Evolutionary conservation across 352 stramenopile species (phyloP).

Genomic region (Phytophthora gonapodyides): DNA sequence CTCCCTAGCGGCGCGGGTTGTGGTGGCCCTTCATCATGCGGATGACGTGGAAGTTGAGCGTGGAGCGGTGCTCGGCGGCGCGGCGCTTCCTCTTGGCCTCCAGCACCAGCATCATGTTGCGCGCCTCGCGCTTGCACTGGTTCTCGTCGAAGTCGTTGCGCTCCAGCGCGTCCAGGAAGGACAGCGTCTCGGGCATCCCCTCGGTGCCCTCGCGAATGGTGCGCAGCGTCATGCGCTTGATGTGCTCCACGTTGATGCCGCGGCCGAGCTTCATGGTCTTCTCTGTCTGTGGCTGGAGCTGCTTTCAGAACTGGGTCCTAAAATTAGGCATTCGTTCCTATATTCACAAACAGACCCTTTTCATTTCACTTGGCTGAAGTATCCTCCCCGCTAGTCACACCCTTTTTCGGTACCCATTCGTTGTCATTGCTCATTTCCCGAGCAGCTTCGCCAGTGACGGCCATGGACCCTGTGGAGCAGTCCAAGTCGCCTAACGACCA

Average conservation of each 20-base stretch:
- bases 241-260: constrained; percentile 84
- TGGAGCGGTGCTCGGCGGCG: constrained; percentile 75
- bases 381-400: too few relatives aligned
- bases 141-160: constrained; percentile 86
- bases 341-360: neutral
- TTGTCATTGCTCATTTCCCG: constrained; percentile 11
- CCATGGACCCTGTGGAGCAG: constrained; percentile 51
- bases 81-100: constrained; percentile 68
- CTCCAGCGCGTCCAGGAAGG: constrained; percentile 85
- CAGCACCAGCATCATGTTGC: constrained; percentile 79
- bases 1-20: constrained; percentile 28
- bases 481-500: constrained; percentile 79
- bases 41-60: constrained; percentile 89
- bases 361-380: too few relatives aligned
- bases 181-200: constrained; percentile 75
- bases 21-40: constrained; percentile 85
- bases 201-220: constrained; percentile 81
- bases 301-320: neutral
- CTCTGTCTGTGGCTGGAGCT: constrained; percentile 17
- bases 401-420: neutral
- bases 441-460: constrained; percentile 3
- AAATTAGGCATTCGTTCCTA: neutral
- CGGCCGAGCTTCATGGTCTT: constrained; percentile 78
- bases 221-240: constrained; percentile 91
- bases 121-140: constrained; percentile 81